phyloP scores from a whole-genome alignment of 2,329 filamentous ascomycete genomes.

The Thyridium curvatum region DNA sequence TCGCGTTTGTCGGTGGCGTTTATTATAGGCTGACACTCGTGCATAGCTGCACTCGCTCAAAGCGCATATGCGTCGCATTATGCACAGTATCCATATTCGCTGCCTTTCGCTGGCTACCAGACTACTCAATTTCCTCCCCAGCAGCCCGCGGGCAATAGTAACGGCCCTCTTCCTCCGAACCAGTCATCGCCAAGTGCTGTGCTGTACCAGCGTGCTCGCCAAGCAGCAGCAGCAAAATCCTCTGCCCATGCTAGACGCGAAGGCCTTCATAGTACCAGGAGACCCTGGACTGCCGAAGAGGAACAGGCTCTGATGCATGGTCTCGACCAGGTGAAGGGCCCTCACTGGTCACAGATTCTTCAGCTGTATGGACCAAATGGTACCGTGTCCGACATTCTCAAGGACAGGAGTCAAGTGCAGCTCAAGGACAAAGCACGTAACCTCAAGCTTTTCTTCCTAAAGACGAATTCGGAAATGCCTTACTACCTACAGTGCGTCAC shows the following conservation, averaged over 20 bases:
- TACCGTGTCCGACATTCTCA: slow-evolving; percentile 73
- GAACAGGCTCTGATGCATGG: slow-evolving; percentile 87
- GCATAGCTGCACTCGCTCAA: background rate
- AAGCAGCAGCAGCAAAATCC: slow-evolving; percentile 51
- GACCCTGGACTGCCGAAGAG: slow-evolving; percentile 84
- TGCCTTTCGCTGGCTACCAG: slow-evolving; percentile 6
- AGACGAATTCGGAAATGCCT: slow-evolving; percentile 85
- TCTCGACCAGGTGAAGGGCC: slow-evolving; percentile 80
- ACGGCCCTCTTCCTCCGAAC: slow-evolving; percentile 42
- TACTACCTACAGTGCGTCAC: slow-evolving; percentile 84
- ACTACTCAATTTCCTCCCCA: slow-evolving; percentile 8
- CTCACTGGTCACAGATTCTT: slow-evolving; percentile 90
- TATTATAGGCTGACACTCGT: no score
- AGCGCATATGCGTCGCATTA: slow-evolving; percentile 9
- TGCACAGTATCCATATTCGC: slow-evolving; percentile 6
- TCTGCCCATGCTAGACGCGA: slow-evolving; percentile 49
- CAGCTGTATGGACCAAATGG: slow-evolving; percentile 76
- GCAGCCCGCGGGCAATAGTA: slow-evolving; percentile 17
- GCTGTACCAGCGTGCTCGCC: slow-evolving; percentile 52
- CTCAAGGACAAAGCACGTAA: slow-evolving; percentile 90
- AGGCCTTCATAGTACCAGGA: slow-evolving; percentile 55
- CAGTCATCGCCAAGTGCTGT: slow-evolving; percentile 49
- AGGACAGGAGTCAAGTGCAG: slow-evolving; percentile 85
- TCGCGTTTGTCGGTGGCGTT: no score
- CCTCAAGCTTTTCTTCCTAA: slow-evolving; percentile 84